phyloP scores from a whole-genome alignment of 495 filamentous ascomycete genomes.

The Bombardia bombarda region DNA sequence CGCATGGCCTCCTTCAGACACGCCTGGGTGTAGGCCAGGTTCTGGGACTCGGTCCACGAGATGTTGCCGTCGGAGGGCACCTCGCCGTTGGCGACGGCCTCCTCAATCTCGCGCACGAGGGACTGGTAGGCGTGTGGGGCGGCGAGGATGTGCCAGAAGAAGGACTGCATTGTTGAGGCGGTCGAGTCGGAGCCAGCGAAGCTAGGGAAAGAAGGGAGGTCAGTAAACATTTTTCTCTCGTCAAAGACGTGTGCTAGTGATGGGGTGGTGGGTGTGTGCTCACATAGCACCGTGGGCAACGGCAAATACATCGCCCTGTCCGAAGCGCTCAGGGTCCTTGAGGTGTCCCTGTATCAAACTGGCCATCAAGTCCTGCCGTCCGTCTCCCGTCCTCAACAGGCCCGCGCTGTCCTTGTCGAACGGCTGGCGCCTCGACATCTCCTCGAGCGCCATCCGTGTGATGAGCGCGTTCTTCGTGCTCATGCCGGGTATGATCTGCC shows the following conservation, averaged over 20 bases:
- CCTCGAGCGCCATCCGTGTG: constrained; percentile 41
- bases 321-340: constrained; percentile 37
- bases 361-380: constrained; percentile 41
- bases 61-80: constrained; percentile 36
- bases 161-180: constrained; percentile 49
- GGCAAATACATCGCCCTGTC: constrained; percentile 45
- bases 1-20: constrained; percentile 62
- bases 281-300: constrained; percentile 47
- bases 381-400: constrained; percentile 29
- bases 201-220: constrained; percentile 14
- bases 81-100: constrained; percentile 26
- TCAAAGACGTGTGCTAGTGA: neutral
- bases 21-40: constrained; percentile 52
- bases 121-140: constrained; percentile 31
- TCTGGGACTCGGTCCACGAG: constrained; percentile 36
- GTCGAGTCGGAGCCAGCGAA: constrained; percentile 59
- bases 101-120: constrained; percentile 38
- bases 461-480: constrained; percentile 41
- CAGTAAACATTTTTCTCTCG: neutral
- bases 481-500: constrained; percentile 38
- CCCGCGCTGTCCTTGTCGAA: constrained; percentile 36
- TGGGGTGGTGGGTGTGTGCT: constrained; percentile 8
- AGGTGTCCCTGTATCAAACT: constrained; percentile 38
- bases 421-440: constrained; percentile 36
- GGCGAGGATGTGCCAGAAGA: constrained; percentile 45